phyloP scores from a whole-genome alignment of 108 stramenopile genomes.

The Cyclostephanos invisitatus region DNA sequence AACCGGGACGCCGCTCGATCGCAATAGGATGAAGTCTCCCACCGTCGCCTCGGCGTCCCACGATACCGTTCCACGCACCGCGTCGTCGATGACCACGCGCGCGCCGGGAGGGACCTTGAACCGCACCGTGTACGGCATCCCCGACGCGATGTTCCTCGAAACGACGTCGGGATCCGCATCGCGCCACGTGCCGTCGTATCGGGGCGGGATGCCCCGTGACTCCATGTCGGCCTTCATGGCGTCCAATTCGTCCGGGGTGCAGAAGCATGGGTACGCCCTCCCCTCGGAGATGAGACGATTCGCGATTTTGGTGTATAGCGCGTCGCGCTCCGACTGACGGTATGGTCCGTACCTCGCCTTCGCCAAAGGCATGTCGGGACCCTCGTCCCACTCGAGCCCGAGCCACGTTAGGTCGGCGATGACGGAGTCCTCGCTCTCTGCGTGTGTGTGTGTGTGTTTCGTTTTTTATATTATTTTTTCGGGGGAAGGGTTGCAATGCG shows the following conservation, averaged over 20 bases:
- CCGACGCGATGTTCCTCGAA: conserved; percentile 73
- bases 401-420: conserved; percentile 92
- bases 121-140: conserved; percentile 85
- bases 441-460: not conserved
- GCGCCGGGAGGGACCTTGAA: conserved; percentile 89
- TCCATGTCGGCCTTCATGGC: conserved; percentile 86
- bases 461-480: not conserved
- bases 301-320: conserved; percentile 72
- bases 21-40: conserved; percentile 95
- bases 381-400: conserved; percentile 95
- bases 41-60: conserved; percentile 98
- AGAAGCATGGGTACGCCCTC: conserved; percentile 96
- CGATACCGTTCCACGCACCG: conserved; percentile 89
- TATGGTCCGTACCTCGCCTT: conserved; percentile 70
- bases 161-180: conserved; percentile 92
- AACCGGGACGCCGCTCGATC: conserved; percentile 92
- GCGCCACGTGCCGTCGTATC: conserved; percentile 97
- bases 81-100: conserved; percentile 91
- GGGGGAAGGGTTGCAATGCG: too few species aligned
- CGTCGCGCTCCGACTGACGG: conserved; percentile 84
- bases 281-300: conserved; percentile 64
- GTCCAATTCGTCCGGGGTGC: conserved; percentile 93
- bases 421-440: conserved; percentile 91
- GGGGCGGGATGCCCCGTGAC: conserved; percentile 73
- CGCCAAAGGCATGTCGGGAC: conserved; percentile 69